Conservation (phyloP, 768 basidiomycete species). For the Phanerochaete sordida region DNA sequence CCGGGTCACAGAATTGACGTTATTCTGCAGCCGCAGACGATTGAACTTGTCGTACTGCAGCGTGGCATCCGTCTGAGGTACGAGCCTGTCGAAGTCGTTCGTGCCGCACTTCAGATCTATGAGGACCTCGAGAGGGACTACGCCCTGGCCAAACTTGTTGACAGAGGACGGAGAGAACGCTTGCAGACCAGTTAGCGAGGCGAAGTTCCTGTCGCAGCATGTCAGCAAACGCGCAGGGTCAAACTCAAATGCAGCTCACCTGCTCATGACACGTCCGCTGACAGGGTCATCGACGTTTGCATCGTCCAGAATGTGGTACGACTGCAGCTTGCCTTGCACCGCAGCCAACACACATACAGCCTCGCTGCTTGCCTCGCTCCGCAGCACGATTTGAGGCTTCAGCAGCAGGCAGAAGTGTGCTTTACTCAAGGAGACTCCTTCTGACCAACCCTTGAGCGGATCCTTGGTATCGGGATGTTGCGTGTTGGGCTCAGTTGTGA, state of each 20-base stretch:
- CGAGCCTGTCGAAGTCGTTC: slow-evolving; percentile 80
- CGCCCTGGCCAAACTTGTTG: slow-evolving; percentile 41
- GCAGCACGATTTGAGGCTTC: slow-evolving; percentile 86
- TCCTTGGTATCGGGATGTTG: slow-evolving; percentile 39
- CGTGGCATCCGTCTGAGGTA: slow-evolving; percentile 82
- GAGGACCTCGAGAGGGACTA: slow-evolving; percentile 86
- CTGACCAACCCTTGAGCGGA: slow-evolving; percentile 69
- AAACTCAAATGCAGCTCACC: slow-evolving; percentile 40
- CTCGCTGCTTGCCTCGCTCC: slow-evolving; percentile 51
- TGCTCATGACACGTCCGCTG: slow-evolving; percentile 80
- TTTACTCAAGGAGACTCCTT: slow-evolving; percentile 64
- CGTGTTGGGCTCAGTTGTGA: slow-evolving; percentile 28
- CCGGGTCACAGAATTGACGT: slow-evolving; percentile 50
- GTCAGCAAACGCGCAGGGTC: not conserved
- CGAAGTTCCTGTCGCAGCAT: slow-evolving; percentile 59
- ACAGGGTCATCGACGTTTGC: slow-evolving; percentile 77
- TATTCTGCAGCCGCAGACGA: slow-evolving; percentile 76
- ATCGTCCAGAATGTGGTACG: slow-evolving; percentile 78
- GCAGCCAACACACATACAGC: slow-evolving; percentile 72
- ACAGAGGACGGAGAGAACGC: slow-evolving; percentile 70
- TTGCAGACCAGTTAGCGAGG: slow-evolving; percentile 77
- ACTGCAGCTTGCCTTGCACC: slow-evolving; percentile 74
- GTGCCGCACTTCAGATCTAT: slow-evolving; percentile 84
- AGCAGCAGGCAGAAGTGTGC: slow-evolving; percentile 82
- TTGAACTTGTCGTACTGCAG: slow-evolving; percentile 96